These are phyloP conservation scores for Tetradesmus lagerheimii DNA, from an alignment of 139 green algal species.

Conservation along the genomic window DNA sequence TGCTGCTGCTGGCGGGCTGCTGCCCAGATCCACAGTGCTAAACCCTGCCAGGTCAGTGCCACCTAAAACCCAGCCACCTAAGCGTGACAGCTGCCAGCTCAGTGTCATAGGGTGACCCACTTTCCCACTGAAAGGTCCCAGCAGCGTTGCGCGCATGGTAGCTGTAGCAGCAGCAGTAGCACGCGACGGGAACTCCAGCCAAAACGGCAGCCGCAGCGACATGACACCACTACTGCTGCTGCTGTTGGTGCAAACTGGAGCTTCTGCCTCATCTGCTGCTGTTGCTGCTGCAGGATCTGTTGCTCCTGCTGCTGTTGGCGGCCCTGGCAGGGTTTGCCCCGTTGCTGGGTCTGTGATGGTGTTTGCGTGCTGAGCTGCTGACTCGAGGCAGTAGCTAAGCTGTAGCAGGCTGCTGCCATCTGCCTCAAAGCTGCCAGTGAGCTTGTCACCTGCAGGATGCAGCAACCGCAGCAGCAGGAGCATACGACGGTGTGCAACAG, in stretches of 20 bases:
- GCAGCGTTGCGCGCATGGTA: not conserved
- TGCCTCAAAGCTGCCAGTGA: slow-evolving; percentile 37
- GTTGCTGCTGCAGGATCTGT: not conserved
- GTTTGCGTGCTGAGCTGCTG: not conserved
- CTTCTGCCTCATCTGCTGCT: not conserved
- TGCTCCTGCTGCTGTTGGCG: not conserved
- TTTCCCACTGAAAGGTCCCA: slow-evolving; percentile 13
- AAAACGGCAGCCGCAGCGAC: slow-evolving; percentile 27
- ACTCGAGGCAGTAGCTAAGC: slow-evolving; percentile 3
- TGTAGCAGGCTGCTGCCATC: slow-evolving; percentile 24
- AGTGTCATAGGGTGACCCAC: slow-evolving; percentile 20
- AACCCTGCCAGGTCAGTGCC: not conserved
- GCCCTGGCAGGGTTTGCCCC: not conserved
- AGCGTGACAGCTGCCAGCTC: slow-evolving; percentile 20
- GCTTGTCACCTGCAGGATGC: slow-evolving; percentile 29
- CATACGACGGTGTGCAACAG: not conserved
- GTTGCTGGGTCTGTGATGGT: not conserved
- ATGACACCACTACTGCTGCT: not conserved
- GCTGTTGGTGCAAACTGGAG: not conserved
- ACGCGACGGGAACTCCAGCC: slow-evolving; percentile 29
- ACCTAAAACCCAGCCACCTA: not conserved
- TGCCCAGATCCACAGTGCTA: slow-evolving; percentile 5
- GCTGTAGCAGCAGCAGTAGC: slow-evolving; percentile 7
- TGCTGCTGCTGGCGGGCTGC: not conserved
- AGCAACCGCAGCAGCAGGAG: not conserved